Conservation (phyloP, 805 yeast genomes). For the Metschnikowia anglica region DNA sequence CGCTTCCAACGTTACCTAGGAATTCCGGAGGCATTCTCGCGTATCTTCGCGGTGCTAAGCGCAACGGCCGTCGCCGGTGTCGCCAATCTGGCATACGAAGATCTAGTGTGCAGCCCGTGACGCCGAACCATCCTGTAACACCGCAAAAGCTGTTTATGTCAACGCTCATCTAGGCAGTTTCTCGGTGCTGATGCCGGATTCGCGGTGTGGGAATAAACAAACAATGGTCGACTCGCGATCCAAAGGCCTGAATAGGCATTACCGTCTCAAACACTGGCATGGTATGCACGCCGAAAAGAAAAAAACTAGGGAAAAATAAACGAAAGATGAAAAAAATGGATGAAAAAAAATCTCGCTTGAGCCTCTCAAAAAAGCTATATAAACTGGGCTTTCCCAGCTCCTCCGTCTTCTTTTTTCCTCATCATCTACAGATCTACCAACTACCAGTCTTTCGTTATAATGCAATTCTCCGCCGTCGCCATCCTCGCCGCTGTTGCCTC, state of each 20-base stretch:
- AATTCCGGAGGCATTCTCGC: no score
- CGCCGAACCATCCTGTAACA: not conserved
- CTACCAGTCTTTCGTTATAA: conserved; percentile 31
- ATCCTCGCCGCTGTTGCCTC: conserved; percentile 34
- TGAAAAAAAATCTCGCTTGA: not conserved
- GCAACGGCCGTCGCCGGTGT: not conserved
- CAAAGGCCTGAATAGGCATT: not conserved
- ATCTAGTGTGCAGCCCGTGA: not conserved
- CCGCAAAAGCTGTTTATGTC: conserved; percentile 1
- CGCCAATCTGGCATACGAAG: not conserved
- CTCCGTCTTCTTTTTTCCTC: conserved; percentile 15
- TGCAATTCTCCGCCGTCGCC: conserved; percentile 49
- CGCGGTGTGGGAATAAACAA: not conserved
- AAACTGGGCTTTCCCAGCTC: conserved; percentile 11
- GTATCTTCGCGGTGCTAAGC: not conserved
- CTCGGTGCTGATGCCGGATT: not conserved
- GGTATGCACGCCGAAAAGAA: conserved; percentile 1
- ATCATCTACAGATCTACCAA: conserved; percentile 28
- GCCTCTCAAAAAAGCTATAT: conserved; percentile 5
- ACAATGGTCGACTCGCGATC: not conserved
- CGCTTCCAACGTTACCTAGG: no score
- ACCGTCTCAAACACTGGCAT: not conserved
- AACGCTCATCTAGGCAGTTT: not conserved
- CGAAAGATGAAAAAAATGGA: not conserved
- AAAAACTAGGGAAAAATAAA: not conserved